Conservation (phyloP, 495 filamentous ascomycete species). For the Neurospora cerealis region DNA sequence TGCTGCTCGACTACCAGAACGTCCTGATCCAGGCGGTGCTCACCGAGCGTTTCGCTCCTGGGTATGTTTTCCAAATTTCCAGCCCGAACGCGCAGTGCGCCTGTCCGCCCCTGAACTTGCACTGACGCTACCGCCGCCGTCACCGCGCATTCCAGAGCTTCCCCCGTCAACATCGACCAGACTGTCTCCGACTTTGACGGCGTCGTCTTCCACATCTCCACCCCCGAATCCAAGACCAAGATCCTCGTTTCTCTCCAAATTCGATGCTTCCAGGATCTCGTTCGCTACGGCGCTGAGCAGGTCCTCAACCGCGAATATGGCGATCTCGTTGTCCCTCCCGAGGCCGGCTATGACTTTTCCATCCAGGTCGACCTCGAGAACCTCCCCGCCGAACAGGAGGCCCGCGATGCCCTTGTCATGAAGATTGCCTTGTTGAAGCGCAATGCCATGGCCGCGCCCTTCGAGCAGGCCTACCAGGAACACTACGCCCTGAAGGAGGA, state of each 20-base stretch:
- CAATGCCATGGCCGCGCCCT: conserved; percentile 96
- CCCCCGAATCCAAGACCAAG: conserved; percentile 82
- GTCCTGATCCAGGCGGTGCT: conserved; percentile 92
- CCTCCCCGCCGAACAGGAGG: conserved; percentile 71
- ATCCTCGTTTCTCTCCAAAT: conserved; percentile 89
- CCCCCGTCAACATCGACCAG: conserved; percentile 86
- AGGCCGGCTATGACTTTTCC: conserved; percentile 91
- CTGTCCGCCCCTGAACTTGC: neutral
- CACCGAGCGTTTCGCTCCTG: conserved; percentile 77
- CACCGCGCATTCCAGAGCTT: conserved; percentile 44
- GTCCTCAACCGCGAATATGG: conserved; percentile 93
- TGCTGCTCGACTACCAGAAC: conserved; percentile 98
- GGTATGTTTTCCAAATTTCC: conserved; percentile 43
- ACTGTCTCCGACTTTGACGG: conserved; percentile 97
- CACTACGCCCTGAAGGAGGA: conserved; percentile 76
- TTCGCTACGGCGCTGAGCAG: conserved; percentile 82
- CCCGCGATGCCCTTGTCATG: conserved; percentile 70
- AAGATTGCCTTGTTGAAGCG: conserved; percentile 85
- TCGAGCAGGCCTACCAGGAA: conserved; percentile 92
- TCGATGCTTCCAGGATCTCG: conserved; percentile 85
- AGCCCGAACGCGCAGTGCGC: neutral
- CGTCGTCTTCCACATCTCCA: conserved; percentile 95
- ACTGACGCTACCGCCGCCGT: conserved; percentile 7
- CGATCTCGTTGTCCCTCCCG: conserved; percentile 75
- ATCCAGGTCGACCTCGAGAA: conserved; percentile 79